Base-by-base conservation (phyloP, 139 green algal species). In the Coccomyxa sp. region DNA sequence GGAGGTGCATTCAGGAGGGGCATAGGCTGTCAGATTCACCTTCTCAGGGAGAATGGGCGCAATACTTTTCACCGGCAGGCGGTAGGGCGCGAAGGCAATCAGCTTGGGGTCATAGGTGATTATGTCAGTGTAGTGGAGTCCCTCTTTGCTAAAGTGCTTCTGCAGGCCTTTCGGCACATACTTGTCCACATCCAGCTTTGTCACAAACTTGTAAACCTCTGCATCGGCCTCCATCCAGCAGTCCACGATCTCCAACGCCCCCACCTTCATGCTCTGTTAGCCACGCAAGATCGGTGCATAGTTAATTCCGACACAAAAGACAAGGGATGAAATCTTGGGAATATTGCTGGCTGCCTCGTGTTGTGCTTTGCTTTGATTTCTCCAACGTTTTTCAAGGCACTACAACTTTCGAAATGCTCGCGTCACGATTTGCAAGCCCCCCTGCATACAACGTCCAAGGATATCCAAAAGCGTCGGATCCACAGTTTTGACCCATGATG, bases 121-220 rank as follows among this genome's bases (percentile, higher is more conserved):
- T 81, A 81, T 82, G 67, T 88, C 85, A 38, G 81, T 74, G 57
- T 86, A 88, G 28, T 83, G 68, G 13, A 87, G 81, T 27, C 63
- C 71, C 45, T 32, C 31, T 13, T 28, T 30, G 16, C 13, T 71
- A 27, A 85, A 57, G 32, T 59, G 57, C 67, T 31, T 31, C 67
- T 79, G 79, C 27, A 88, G 25, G 23, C 27, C 14, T 31, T 58
- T 79, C 27, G 85, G 85, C 27, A 90, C 82, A 86, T 81, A 90
- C 58, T 31, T 81, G 63, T 66, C 80, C 79, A 90, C 76, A 12
- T 90, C 85, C n/a, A 82, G 87, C 59, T 85, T 85, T 17, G 87
- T 90, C n/a, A 89, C 82, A 45, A 90, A 78, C 27, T 76, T 79
- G 27, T 90, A 86, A 80, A 82, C 81, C 15, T 79, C 84, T 76